Evolutionary conservation across 495 filamentous ascomycete species (phyloP).

Genomic region (Aspergillus haitiensis): DNA sequence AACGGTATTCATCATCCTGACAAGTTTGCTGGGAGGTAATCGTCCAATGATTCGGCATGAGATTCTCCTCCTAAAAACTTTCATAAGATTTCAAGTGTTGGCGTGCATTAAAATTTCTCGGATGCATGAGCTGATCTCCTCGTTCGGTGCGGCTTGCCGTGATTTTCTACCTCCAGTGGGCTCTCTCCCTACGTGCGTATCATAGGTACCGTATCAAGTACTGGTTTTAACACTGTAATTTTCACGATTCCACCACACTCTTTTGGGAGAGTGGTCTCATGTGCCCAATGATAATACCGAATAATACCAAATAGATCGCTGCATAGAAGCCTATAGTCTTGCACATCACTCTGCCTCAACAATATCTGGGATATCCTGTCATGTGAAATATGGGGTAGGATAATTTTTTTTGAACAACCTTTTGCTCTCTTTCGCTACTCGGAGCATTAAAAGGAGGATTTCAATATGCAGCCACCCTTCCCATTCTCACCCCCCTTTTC

Average conservation of each 20-base stretch:
- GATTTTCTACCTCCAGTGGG: conserved; percentile 10
- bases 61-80: not conserved
- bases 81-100: not conserved
- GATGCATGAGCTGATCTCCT: conserved; percentile 20
- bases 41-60: not conserved
- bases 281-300: conserved; percentile 18
- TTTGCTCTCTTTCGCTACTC: not conserved
- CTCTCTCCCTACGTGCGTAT: conserved; percentile 7
- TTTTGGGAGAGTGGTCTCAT: conserved; percentile 15
- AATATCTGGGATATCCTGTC: not conserved
- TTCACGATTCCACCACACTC: conserved; percentile 2
- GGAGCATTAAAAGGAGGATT: conserved; percentile 1
- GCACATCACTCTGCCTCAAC: not conserved
- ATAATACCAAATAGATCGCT: conserved; percentile 2
- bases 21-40: not conserved
- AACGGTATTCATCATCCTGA: not conserved
- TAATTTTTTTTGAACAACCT: not conserved
- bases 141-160: conserved; percentile 25
- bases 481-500: too few relatives aligned
- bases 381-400: conserved; percentile 6
- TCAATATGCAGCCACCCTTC: too few relatives aligned
- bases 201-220: conserved; percentile 17
- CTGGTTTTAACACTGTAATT: conserved; percentile 13
- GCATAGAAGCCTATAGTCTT: not conserved
- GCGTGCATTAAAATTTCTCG: conserved; percentile 14